Evolutionary conservation across 768 basidiomycete genomes (phyloP), one percentile per base, ranked within the genome.

Genomic region (Roridomyces roridus): DNA sequence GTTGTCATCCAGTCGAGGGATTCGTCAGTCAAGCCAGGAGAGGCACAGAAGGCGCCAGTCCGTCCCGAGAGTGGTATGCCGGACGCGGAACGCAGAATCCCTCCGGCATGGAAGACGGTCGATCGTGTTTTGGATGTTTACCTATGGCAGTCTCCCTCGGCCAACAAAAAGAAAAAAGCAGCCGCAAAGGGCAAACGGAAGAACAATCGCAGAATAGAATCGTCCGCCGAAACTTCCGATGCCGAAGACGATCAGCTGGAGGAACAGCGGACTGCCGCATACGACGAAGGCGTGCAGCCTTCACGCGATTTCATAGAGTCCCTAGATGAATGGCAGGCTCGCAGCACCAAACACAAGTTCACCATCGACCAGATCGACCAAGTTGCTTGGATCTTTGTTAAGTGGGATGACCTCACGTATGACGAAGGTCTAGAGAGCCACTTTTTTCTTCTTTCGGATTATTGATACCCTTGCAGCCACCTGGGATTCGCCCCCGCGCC

Each of bases 321-420:
- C 2, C 69, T 89, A 18, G 82, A 85, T 15, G 81, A 87, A 21
- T 92, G 86, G 83, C 82, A 88, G 70, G 55, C 65, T 35, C 67
- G 77, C 18, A n/a, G n/a, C n/a, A 77, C 71, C 49, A 70, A 76
- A 31, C 49, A 69, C n/a, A 66, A 67, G 4, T 72, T 93, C 6
- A 67, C 68, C 10, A 65, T 72, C 26, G 72, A 83, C 5, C 79
- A 89, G 63, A 80, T 87, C 25, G 75, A 83, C 35, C 71, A 82
- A 46, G 85, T 96, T 29, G 78, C 86, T 18, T 94, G 91, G 88
- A 85, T 83, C 12, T 95, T 95, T 69, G 79, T 94, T 63, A 99
- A 98, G 70, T 98, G 96, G 96, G 80, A 86, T 40, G 94, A 94
- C 59, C 78, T 98, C 24, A 87, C 90, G n/a, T 97, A 98, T 59